Evolutionary conservation across 2,329 filamentous ascomycete genomes (phyloP).

Genomic region (Hawksworthiomyces lignivorus): DNA sequence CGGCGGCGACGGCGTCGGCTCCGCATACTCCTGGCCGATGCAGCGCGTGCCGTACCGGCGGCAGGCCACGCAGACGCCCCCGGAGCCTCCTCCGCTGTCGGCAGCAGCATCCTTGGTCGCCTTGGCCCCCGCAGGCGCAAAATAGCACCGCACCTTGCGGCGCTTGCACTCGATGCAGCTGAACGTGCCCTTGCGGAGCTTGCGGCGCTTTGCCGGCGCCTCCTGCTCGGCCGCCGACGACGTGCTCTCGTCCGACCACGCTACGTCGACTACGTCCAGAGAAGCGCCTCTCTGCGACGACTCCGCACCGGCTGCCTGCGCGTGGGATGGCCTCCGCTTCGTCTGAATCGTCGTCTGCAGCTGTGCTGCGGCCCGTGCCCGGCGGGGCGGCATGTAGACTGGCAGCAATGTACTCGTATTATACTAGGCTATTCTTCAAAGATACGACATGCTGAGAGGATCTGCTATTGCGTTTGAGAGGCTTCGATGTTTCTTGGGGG

Average conservation of each 20-base stretch:
- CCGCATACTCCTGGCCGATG: conserved; percentile 35
- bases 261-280: background rate
- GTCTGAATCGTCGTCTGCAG: background rate
- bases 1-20: conserved; percentile 2
- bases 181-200: conserved; percentile 43
- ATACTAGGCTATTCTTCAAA: no score
- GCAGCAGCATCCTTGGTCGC: background rate
- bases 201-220: conserved; percentile 4
- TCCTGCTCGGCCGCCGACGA: background rate
- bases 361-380: background rate
- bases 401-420: no score
- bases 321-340: background rate
- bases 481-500: no score
- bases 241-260: background rate
- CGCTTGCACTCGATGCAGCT: conserved; percentile 48
- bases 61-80: conserved; percentile 35
- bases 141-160: conserved; percentile 42
- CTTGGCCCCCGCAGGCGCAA: conserved; percentile 18
- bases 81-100: background rate
- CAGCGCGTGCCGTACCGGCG: conserved; percentile 32
- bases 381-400: conserved; percentile 1
- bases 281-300: background rate
- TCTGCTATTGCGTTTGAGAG: no score
- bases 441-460: no score
- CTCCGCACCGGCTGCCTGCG: background rate